Conservation (phyloP, 2,329 filamentous ascomycete species). For the Hysterium pulicare region DNA sequence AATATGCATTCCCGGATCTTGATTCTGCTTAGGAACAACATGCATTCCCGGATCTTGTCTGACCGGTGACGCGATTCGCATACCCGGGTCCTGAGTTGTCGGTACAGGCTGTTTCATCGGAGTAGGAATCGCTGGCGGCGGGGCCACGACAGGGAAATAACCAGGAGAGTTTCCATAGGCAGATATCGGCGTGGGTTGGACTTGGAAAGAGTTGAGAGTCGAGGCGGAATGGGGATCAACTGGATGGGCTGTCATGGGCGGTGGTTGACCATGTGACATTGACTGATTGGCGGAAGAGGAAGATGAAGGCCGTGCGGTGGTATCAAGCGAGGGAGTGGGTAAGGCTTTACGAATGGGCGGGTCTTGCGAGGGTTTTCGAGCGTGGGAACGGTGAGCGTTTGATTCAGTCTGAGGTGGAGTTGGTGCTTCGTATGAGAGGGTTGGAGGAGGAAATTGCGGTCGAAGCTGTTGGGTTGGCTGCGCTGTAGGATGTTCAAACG, state of each 20-base stretch:
- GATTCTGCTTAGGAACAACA: slow-evolving; percentile 14
- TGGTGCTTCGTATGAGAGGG: neutral
- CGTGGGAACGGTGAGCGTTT: neutral
- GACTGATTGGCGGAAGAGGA: slow-evolving; percentile 1
- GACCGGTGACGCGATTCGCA: slow-evolving; percentile 7
- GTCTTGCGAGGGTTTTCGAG: neutral
- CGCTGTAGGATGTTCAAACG: no score
- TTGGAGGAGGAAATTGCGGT: no score
- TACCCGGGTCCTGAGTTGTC: slow-evolving; percentile 6
- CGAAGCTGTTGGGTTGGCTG: no score
- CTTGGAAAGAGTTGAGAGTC: neutral
- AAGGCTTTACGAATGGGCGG: slow-evolving; percentile 2
- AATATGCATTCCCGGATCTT: slow-evolving; percentile 3
- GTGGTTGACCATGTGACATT: neutral
- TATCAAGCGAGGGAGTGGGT: neutral
- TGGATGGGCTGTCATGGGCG: neutral
- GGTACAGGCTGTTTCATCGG: neutral
- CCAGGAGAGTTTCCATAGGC: neutral
- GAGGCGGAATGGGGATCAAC: neutral
- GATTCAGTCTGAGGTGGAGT: neutral
- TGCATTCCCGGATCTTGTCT: slow-evolving; percentile 3
- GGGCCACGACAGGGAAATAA: slow-evolving; percentile 7
- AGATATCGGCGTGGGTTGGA: neutral
- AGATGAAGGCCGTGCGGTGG: neutral
- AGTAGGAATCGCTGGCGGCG: no score